Evolutionary conservation across 2,329 filamentous ascomycete genomes (phyloP).

Genomic region (Thelonectria rubi): DNA sequence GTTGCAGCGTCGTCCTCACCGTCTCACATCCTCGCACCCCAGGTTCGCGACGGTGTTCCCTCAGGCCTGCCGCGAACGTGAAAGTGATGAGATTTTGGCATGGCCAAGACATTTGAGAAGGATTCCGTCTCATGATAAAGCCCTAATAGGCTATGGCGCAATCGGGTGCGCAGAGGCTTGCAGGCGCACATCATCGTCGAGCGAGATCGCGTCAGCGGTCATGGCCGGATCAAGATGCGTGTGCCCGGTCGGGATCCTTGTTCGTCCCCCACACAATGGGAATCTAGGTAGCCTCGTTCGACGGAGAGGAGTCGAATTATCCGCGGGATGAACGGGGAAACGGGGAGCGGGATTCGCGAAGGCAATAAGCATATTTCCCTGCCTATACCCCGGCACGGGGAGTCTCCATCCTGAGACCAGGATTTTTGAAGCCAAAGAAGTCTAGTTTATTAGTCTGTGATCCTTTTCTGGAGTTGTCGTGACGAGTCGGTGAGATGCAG

Average conservation of each 20-base stretch:
- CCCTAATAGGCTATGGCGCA: slow-evolving; percentile 18
- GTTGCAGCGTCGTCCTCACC: slow-evolving; percentile 11
- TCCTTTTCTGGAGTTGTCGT: no score
- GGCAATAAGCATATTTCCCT: neutral
- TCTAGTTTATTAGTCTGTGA: no score
- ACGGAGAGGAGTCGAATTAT: neutral
- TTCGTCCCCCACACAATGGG: neutral
- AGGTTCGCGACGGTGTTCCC: neutral
- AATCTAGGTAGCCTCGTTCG: neutral
- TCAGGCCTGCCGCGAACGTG: neutral
- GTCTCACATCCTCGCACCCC: neutral
- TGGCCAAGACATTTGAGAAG: slow-evolving; percentile 6
- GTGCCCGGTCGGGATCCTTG: neutral
- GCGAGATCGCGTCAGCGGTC: slow-evolving; percentile 14
- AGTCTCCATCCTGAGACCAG: neutral
- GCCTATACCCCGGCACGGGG: neutral
- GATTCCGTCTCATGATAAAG: neutral
- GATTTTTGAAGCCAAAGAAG: no score
- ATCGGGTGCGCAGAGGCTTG: neutral
- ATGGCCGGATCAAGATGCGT: neutral
- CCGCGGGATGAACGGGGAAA: no score
- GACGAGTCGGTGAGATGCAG: no score
- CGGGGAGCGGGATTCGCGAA: neutral
- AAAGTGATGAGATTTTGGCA: slow-evolving; percentile 7
- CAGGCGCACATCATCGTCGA: slow-evolving; percentile 20